A percentile compares a stretch with the other conserved stretches of the same genome.
Evolutionary conservation across 192 early-diverging fungal species (phyloP).

Genomic region (Coemansia sp.): DNA sequence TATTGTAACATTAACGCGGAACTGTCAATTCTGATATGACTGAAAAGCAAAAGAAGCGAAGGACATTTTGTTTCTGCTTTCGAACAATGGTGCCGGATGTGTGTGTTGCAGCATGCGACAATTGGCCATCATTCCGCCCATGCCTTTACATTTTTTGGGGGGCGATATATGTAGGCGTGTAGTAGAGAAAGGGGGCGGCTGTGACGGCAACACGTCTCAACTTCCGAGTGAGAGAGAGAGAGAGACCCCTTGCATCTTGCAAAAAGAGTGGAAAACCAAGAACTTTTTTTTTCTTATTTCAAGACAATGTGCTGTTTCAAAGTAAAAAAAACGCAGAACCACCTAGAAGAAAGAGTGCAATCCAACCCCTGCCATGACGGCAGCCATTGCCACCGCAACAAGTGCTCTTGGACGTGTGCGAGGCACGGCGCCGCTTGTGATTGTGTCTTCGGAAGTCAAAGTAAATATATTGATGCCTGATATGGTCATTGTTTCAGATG

Average conservation of each 20-base stretch:
- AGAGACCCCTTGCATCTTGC: not conserved
- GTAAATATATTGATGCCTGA: conserved; percentile 4
- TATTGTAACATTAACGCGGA: too few relatives aligned
- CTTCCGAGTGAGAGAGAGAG: not conserved
- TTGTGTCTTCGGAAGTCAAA: conserved; percentile 8
- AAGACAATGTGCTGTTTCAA: not conserved
- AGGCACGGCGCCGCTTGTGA: conserved; percentile 4
- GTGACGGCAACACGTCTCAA: not conserved
- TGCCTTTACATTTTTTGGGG: not conserved
- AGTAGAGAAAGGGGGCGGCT: not conserved
- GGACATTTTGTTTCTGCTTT: not conserved
- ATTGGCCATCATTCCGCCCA: not conserved
- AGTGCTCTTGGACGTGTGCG: not conserved
- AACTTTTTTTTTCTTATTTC: not conserved
- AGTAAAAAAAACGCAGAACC: not conserved
- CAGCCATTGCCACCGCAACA: not conserved
- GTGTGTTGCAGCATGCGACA: not conserved
- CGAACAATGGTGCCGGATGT: not conserved
- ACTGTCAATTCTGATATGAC: too few relatives aligned
- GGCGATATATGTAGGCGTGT: not conserved
- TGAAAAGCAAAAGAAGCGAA: too few relatives aligned
- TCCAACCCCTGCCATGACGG: conserved; percentile 4
- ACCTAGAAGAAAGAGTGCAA: conserved; percentile 4
- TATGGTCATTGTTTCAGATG: not conserved
- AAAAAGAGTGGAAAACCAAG: not conserved